Evolutionary conservation across 2,329 filamentous ascomycete genomes (phyloP), one percentile per base, ranked within the genome.

Genomic region (Xylaria hypoxylon): DNA sequence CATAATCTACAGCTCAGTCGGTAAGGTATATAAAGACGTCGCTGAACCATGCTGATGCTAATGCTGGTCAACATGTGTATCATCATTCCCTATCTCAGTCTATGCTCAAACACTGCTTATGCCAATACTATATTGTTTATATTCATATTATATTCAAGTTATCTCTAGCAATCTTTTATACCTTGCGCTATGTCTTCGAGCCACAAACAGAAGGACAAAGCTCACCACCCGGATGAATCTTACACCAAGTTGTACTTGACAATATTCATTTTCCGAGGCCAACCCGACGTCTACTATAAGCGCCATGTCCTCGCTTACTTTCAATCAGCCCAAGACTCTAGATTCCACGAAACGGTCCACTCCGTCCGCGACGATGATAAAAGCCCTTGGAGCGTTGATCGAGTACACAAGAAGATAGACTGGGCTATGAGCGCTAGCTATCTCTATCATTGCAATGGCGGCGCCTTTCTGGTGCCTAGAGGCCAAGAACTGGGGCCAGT

Each of bases 301-400:
- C 53, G 53, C 8, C 53, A 57, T 45, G 53, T 57, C 8, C 38
- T 57, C 24, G n/a, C n/a, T 2, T 45, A 57, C 24, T 57, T 57
- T 22, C 38, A 33, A 47, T 57, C 53, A n/a, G 24, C 40, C 24
- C 40, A 45, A 31, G n/a, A 31, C n/a, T n/a, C n/a, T 5, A 31
- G 13, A 33, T 57, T 57, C 17, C 17, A 57, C 40, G 40, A 57
- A 22, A 45, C 53, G 2, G 17, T 57, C 38, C 53, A 57, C 17
- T 26, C 6, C 17, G 1, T n/a, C 22, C 38, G 40, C 24, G 19
- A 57, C 8, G 38, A 33, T 19, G 17, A 19, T 4, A 22, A 44
- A n/a, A 19, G 38, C 38, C 53, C 53, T 22, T 57, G 24, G 53
- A 15, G 8, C 1, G 26, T 57, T 8, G 53, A 33, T 13, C 10